These are phyloP conservation scores for Talaromyces liani DNA, from an alignment of 495 filamentous ascomycete species.

Conservation along the genomic window DNA sequence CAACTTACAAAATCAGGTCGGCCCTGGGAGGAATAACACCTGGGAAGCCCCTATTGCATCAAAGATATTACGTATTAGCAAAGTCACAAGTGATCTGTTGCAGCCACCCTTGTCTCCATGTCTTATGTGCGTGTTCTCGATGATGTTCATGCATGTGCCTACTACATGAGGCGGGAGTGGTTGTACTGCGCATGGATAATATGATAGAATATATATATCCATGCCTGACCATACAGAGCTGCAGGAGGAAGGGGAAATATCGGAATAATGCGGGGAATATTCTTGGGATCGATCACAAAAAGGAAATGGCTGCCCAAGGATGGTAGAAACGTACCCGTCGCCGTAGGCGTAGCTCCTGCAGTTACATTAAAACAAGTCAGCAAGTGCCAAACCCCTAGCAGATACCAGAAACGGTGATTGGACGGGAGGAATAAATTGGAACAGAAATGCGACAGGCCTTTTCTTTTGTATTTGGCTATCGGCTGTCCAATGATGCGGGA, in stretches of 20 bases:
- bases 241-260: not conserved
- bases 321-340: constrained; percentile 43
- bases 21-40: constrained; percentile 49
- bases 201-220: not conserved
- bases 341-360: constrained; percentile 75
- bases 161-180: not conserved
- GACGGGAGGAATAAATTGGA: constrained; percentile 3
- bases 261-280: not conserved
- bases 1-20: constrained; percentile 44
- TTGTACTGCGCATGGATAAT: not conserved
- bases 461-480: not conserved
- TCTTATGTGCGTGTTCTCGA: not conserved
- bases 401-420: constrained; percentile 6
- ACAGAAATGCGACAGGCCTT: not conserved
- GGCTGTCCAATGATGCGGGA: not conserved
- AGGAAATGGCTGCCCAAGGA: not conserved
- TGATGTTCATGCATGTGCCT: not conserved
- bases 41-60: constrained; percentile 50
- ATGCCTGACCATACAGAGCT: not conserved
- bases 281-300: not conserved
- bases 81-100: not conserved
- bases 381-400: not conserved
- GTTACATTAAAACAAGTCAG: constrained; percentile 17
- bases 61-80: constrained; percentile 13
- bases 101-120: not conserved